Evolutionary conservation across 192 early-diverging fungal species (phyloP).

Genomic region (Coemansia asiatica): DNA sequence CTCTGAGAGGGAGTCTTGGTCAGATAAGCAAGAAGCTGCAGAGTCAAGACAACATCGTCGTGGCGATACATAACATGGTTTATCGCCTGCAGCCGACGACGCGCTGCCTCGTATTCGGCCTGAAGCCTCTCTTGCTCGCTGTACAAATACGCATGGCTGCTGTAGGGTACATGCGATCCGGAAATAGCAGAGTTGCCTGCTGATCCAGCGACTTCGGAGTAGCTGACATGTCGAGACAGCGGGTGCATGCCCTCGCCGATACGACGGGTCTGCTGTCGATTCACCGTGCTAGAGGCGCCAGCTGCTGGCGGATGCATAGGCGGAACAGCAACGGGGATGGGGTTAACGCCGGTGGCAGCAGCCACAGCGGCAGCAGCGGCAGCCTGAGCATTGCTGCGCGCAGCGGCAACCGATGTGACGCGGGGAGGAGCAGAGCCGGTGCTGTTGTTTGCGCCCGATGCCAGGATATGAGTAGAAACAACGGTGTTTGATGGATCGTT

Average conservation of each 20-base stretch:
- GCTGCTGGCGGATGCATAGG: slow-evolving; percentile 15
- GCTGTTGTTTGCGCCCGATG: slow-evolving; percentile 49
- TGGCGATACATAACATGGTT: slow-evolving; percentile 69
- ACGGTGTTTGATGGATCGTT: slow-evolving; percentile 48
- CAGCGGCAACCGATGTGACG: slow-evolving; percentile 25
- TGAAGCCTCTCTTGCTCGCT: slow-evolving; percentile 51
- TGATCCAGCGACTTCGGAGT: slow-evolving; percentile 16
- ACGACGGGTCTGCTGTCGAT: slow-evolving; percentile 34
- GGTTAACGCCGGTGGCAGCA: slow-evolving; percentile 27
- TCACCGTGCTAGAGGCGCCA: slow-evolving; percentile 14
- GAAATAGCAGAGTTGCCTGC: slow-evolving; percentile 14
- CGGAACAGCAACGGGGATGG: slow-evolving; percentile 23
- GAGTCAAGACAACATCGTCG: slow-evolving; percentile 78
- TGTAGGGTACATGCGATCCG: slow-evolving; percentile 28
- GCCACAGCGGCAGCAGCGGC: slow-evolving; percentile 44
- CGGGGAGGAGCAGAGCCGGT: slow-evolving; percentile 31
- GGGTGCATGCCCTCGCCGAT: slow-evolving; percentile 42
- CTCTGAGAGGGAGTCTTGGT: slow-evolving; percentile 87
- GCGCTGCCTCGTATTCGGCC: slow-evolving; percentile 37
- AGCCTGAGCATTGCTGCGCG: slow-evolving; percentile 42
- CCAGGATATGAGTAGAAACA: slow-evolving; percentile 38
- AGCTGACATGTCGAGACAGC: slow-evolving; percentile 38
- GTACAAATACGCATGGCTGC: slow-evolving; percentile 45
- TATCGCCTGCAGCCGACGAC: slow-evolving; percentile 37
- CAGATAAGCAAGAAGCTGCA: slow-evolving; percentile 86